A percentile compares a stretch with the other conserved stretches of the same genome.
Conservation (phyloP, 73 alveolate species). For the Paramecium bursaria region DNA sequence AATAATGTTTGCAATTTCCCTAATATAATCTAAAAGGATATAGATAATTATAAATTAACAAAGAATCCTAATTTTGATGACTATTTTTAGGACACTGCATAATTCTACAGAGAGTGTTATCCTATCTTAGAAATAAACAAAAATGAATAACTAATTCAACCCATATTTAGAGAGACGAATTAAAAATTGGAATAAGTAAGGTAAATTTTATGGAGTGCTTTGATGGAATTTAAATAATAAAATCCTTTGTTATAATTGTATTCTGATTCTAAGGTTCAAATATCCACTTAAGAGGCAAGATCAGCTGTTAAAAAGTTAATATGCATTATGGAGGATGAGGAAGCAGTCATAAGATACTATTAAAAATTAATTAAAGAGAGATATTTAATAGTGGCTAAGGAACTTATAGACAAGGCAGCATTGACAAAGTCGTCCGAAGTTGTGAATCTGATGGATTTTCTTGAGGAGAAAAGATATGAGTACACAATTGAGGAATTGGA, state of each 20-base stretch:
- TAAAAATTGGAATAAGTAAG: conserved; percentile 57
- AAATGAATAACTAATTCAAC: conserved; percentile 62
- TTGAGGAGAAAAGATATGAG: conserved; percentile 36
- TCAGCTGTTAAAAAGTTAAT: conserved; percentile 56
- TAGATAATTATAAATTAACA: conserved; percentile 32
- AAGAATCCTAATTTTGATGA: conserved; percentile 16
- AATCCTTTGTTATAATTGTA: conserved; percentile 11
- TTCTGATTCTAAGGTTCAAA: conserved; percentile 20
- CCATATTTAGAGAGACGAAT: conserved; percentile 67
- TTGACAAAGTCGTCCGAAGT: conserved; percentile 26
- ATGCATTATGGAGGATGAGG: conserved; percentile 65
- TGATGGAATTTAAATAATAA: conserved; percentile 12
- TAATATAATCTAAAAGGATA: conserved; percentile 38
- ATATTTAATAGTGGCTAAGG: conserved; percentile 24
- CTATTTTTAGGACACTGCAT: conserved; percentile 15
- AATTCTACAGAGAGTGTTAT: conserved; percentile 37
- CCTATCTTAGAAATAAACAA: conserved; percentile 36
- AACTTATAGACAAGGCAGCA: conserved; percentile 36
- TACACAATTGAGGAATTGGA: conserved; percentile 37
- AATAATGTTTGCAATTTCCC: conserved; percentile 68
- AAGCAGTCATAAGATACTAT: conserved; percentile 60
- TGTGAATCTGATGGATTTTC: conserved; percentile 15
- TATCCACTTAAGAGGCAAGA: conserved; percentile 58
- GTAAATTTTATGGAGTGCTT: conserved; percentile 58
- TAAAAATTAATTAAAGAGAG: conserved; percentile 11